Evolutionary conservation across 2,329 filamentous ascomycete genomes (phyloP), one percentile per base, ranked within the genome.

Genomic region (Ascomycota sp.): DNA sequence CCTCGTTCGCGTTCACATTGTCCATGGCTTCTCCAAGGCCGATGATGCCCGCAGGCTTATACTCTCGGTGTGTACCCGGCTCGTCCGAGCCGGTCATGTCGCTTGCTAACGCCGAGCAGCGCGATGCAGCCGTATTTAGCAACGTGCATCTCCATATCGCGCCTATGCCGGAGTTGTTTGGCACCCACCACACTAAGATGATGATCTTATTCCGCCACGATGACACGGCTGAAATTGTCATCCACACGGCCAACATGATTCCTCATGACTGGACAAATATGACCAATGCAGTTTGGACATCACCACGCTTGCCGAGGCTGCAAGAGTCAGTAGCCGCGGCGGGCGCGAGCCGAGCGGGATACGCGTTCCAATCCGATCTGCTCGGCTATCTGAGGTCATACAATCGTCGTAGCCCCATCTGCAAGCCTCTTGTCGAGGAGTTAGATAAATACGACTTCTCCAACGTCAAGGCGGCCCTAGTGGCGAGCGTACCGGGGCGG

Each of bases 171-270:
- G 78, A 86, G 44, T 69, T 74, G 38, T 91, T 83, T 44, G 83
- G 83, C 3, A 93, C 82, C 0, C 83, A 93, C 48, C 82, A 75
- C 40, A 62, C 77, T 9, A 89, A 92, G 51, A 89, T 92, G 78
- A 67, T 92, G 50, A 57, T 92, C n/a, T 51, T 92, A 4, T 59
- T 92, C 36, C 66, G 78, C 5, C 72, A 78, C 46, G 81, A 92
- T 44, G 70, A 76, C 36, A 68, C 63, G 0, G 78, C 75, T 1
- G 77, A 91, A 50, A 56, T 93, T 5, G 53, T 91, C 32, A 83
- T 93, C 20, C 80, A 91, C 41, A 93, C 83, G 0, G 81, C 83
- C 12, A 93, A 93, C 41, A 82, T 92, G 75, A 86, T 92, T n/a
- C 45, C 63, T 4, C 71, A 74, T 32, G 83, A 93, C 47, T 93